These are phyloP conservation scores for Colletotrichum graminicola DNA, from an alignment of 2,329 filamentous ascomycete genomes.

Conservation along the genomic window DNA sequence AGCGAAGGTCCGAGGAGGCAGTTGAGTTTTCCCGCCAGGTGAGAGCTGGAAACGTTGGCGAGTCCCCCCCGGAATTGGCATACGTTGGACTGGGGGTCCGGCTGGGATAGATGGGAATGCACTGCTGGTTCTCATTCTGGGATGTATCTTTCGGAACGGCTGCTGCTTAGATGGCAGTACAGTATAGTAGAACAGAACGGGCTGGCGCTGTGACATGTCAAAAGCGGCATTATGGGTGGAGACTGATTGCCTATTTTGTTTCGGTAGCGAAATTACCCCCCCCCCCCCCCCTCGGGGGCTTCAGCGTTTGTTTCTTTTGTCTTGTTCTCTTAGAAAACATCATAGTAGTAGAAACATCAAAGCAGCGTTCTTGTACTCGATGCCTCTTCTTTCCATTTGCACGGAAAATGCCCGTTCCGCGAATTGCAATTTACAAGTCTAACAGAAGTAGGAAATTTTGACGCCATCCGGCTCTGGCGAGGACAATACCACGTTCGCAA, in stretches of 20 bases:
- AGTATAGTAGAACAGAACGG: background rate
- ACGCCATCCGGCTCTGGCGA: no score
- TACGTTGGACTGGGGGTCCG: constrained; percentile 21
- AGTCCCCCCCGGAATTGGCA: background rate
- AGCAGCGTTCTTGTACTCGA: background rate
- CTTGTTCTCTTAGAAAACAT: background rate
- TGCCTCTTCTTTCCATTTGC: background rate
- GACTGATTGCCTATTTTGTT: background rate
- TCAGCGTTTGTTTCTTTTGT: constrained; percentile 10
- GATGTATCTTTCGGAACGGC: background rate
- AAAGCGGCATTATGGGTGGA: background rate
- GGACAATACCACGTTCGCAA: background rate
- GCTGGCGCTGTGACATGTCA: background rate
- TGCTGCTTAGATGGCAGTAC: no score
- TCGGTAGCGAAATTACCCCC: background rate
- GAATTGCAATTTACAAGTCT: background rate
- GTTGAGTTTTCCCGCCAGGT: constrained; percentile 23
- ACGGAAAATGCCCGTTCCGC: no score
- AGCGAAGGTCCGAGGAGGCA: constrained; percentile 13
- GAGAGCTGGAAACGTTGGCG: constrained; percentile 2
- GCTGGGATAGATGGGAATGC: background rate
- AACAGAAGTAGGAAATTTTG: background rate
- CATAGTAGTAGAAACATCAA: background rate
- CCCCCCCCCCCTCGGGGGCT: background rate
- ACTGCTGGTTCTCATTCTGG: background rate